A percentile compares a stretch with the other conserved stretches of the same genome.
phyloP scores from a whole-genome alignment of 225 moss, liverwort and hornwort genomes.

The Polytrichum commune region DNA sequence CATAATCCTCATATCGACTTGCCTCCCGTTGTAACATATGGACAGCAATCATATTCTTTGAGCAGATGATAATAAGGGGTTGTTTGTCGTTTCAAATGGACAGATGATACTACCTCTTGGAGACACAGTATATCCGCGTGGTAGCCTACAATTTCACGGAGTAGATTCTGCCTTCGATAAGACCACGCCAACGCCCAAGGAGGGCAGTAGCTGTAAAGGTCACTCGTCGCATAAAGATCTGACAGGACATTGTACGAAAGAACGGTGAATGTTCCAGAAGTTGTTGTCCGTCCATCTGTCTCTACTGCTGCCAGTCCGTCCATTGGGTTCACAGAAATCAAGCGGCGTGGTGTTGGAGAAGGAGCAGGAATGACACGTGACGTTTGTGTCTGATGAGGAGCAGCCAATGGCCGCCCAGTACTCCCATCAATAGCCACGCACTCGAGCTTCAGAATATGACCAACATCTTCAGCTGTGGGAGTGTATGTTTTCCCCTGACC shows the following conservation, averaged over 20 bases:
- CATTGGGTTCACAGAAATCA: constrained; percentile 65
- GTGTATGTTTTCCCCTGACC: constrained; percentile 94
- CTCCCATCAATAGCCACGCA: constrained; percentile 84
- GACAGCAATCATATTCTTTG: no score
- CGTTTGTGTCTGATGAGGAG: constrained; percentile 78
- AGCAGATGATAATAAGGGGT: no score
- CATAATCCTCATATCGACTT: not conserved
- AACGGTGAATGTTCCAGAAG: constrained; percentile 92
- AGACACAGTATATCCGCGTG: constrained; percentile 91
- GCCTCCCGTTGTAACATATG: no score
- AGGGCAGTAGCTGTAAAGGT: constrained; percentile 96
- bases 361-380: constrained; percentile 95
- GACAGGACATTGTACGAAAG: constrained; percentile 96
- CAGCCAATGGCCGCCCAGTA: constrained; percentile 63
- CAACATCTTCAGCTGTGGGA: constrained; percentile 88
- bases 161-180: constrained; percentile 84
- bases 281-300: constrained; percentile 61
- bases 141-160: constrained; percentile 83
- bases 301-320: constrained; percentile 66
- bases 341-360: constrained; percentile 87
- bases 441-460: constrained; percentile 96
- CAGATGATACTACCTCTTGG: constrained; percentile 67
- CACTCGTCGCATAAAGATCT: constrained; percentile 90
- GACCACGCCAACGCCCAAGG: constrained; percentile 99
- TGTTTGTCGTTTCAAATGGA: not conserved